Percentiles rank a stretch among this genome's conserved stretches.
These are phyloP conservation scores for Pseudocercospora crystallina DNA, from an alignment of 2,329 filamentous ascomycete genomes.

Conservation along the genomic window DNA sequence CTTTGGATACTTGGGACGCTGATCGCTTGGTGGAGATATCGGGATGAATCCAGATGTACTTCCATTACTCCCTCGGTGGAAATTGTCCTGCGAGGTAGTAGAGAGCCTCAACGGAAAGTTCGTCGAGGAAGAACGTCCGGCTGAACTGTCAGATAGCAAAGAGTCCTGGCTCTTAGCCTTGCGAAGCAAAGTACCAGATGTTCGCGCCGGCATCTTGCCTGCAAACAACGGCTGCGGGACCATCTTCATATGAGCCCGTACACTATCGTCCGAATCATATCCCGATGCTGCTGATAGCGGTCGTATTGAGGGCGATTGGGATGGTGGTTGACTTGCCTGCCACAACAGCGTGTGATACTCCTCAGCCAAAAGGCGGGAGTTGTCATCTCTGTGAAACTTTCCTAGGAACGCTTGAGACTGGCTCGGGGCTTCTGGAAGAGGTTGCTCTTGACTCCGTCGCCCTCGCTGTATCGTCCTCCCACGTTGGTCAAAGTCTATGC, in stretches of 20 bases:
- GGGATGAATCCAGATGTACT: slow-evolving; percentile 35
- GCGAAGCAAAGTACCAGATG: neutral
- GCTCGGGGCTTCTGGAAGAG: neutral
- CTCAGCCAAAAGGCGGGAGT: neutral
- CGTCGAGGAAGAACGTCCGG: slow-evolving; percentile 7
- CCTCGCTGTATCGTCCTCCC: slow-evolving; percentile 18
- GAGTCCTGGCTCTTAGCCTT: slow-evolving; percentile 4
- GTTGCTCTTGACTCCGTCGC: slow-evolving; percentile 2
- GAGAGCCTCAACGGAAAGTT: slow-evolving; percentile 26
- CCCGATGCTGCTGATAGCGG: neutral
- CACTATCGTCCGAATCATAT: slow-evolving; percentile 24
- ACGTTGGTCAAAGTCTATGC: slow-evolving; percentile 15
- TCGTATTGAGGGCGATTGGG: slow-evolving; percentile 6
- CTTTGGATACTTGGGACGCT: too few species aligned
- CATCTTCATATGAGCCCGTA: slow-evolving; percentile 33
- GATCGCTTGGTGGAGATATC: slow-evolving; percentile 32
- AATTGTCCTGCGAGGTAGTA: slow-evolving; percentile 2
- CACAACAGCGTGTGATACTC: slow-evolving; percentile 31
- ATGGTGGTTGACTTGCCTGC: slow-evolving; percentile 20
- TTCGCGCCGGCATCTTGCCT: slow-evolving; percentile 15
- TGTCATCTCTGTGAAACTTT: too few species aligned
- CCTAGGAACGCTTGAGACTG: too few species aligned
- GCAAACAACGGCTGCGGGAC: slow-evolving; percentile 34
- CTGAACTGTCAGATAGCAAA: slow-evolving; percentile 2
- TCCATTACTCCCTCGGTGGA: slow-evolving; percentile 8